These are phyloP conservation scores for Nitzschia sp. DNA, from an alignment of 108 stramenopile species.

Conservation along the genomic window DNA sequence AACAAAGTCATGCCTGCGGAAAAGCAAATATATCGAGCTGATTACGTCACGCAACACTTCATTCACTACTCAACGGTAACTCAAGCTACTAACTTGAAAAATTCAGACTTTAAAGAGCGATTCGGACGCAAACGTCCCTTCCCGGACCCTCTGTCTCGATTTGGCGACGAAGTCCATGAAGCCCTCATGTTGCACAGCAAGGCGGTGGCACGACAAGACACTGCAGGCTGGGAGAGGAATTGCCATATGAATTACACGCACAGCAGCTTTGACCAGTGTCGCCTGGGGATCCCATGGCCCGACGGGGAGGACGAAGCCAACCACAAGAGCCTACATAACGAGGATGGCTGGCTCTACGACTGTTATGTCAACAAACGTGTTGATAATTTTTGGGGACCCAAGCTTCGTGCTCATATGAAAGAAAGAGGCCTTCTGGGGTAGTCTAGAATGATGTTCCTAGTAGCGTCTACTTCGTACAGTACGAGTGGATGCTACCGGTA, in stretches of 20 bases:
- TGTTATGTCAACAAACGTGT: slow-evolving; percentile 72
- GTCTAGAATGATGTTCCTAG: background rate
- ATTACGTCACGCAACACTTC: slow-evolving; percentile 78
- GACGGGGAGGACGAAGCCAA: slow-evolving; percentile 35
- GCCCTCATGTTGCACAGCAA: slow-evolving; percentile 75
- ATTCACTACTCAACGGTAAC: slow-evolving; percentile 87
- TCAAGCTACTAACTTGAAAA: slow-evolving; percentile 51
- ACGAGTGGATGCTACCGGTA: too few relatives aligned
- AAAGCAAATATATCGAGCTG: slow-evolving; percentile 60
- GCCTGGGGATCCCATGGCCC: slow-evolving; percentile 67
- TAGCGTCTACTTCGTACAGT: too few relatives aligned
- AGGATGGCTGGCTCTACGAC: slow-evolving; percentile 68
- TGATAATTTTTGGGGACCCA: slow-evolving; percentile 63
- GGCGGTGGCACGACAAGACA: slow-evolving; percentile 62
- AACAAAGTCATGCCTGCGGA: slow-evolving; percentile 55
- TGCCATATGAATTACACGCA: slow-evolving; percentile 31
- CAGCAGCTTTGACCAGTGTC: slow-evolving; percentile 35
- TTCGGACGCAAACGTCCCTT: slow-evolving; percentile 29
- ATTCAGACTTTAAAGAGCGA: slow-evolving; percentile 40
- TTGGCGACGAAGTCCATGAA: slow-evolving; percentile 71
- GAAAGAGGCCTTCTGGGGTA: background rate
- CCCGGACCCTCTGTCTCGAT: slow-evolving; percentile 56
- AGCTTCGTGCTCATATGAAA: slow-evolving; percentile 35
- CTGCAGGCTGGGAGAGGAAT: slow-evolving; percentile 42
- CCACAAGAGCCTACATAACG: slow-evolving; percentile 5